A percentile compares a stretch with the other conserved stretches of the same genome.
Evolutionary conservation across 2,329 filamentous ascomycete genomes (phyloP).

Genomic region (Gaeumannomyces tritici): DNA sequence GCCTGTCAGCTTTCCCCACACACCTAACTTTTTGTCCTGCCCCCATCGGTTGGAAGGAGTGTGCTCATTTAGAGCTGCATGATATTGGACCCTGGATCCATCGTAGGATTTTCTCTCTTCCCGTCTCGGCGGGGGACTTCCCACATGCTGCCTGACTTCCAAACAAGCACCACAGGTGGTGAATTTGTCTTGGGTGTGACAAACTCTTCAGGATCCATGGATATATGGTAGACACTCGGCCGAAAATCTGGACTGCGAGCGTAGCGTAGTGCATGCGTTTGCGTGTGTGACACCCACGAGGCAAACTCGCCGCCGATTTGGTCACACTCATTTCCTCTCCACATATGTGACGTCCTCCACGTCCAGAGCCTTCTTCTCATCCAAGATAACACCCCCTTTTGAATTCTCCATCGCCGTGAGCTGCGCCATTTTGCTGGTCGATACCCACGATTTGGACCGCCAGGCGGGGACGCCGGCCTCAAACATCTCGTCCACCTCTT

Average conservation of each 20-base stretch:
- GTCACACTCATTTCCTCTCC: neutral
- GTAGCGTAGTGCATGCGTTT: neutral
- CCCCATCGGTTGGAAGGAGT: too few species aligned
- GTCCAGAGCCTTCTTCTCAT: neutral
- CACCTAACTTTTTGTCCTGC: too few species aligned
- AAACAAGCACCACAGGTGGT: neutral
- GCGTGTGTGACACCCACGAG: neutral
- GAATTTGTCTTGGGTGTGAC: neutral
- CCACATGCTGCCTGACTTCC: too few species aligned
- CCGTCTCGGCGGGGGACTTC: neutral
- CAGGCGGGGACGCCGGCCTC: constrained; percentile 6
- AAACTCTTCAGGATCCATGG: too few species aligned
- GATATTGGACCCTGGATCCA: too few species aligned
- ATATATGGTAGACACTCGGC: too few species aligned
- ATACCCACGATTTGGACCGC: constrained; percentile 1
- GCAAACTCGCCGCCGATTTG: neutral
- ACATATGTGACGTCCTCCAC: neutral
- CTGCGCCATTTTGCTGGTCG: constrained; percentile 1
- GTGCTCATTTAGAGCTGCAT: too few species aligned
- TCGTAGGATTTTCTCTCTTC: neutral
- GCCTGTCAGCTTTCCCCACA: neutral
- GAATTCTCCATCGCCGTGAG: constrained; percentile 1
- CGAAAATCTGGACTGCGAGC: too few species aligned
- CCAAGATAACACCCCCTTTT: neutral
- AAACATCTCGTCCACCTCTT: constrained; percentile 16